Evolutionary conservation across 2,329 filamentous ascomycete species (phyloP).

Genomic region (Fusarium xyrophilum): DNA sequence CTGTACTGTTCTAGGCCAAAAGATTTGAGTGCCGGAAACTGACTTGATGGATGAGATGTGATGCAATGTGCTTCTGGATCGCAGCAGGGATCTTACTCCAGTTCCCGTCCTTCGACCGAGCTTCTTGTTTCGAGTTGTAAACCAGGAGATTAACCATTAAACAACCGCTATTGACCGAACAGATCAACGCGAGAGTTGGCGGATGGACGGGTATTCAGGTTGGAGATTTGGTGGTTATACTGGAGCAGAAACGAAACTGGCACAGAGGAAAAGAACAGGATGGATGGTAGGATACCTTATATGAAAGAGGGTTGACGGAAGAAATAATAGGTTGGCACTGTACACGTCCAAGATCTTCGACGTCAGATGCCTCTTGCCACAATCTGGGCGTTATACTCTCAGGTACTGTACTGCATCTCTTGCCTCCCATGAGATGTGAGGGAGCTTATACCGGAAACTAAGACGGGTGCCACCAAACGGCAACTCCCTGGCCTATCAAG

Average conservation of each 20-base stretch:
- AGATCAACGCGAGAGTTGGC: neutral
- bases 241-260: neutral
- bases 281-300: neutral
- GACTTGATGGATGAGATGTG: neutral
- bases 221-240: neutral
- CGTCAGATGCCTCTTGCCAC: conserved; percentile 25
- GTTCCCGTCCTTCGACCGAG: conserved; percentile 6
- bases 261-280: neutral
- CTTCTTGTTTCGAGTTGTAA: conserved; percentile 19
- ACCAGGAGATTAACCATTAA: neutral
- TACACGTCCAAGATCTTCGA: conserved; percentile 4
- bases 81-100: conserved; percentile 26
- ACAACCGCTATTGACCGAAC: neutral
- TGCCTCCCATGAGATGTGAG: neutral
- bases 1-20: neutral
- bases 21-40: neutral
- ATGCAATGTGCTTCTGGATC: conserved; percentile 6
- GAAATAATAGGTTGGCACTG: neutral
- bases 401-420: neutral
- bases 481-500: conserved; percentile 8
- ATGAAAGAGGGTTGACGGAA: neutral
- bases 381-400: neutral
- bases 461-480: conserved; percentile 2
- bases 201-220: neutral
- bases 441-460: neutral